A percentile compares a stretch with the other conserved stretches of the same genome.
phyloP scores from a whole-genome alignment of 2,329 filamentous ascomycete species.

The Byssochlamys sp. region DNA sequence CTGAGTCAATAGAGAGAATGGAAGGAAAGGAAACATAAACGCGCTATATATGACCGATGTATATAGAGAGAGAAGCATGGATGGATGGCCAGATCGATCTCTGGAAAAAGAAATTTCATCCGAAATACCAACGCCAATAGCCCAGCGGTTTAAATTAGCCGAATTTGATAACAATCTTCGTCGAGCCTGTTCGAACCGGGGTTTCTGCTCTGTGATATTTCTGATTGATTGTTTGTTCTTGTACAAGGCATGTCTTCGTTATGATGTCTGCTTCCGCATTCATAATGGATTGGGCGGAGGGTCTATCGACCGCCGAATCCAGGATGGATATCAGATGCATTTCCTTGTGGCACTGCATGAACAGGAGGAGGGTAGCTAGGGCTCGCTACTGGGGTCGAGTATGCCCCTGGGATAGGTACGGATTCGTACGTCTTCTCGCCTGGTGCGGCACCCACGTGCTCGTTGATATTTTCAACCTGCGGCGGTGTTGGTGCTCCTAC shows the following conservation, averaged over 20 bases:
- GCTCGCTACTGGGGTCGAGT: constrained; percentile 44
- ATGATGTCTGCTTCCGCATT: no score
- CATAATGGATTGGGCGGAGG: no score
- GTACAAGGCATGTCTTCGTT: not conserved
- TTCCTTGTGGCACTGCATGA: not conserved
- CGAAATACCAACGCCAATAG: not conserved
- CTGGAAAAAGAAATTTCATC: not conserved
- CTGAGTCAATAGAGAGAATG: not conserved
- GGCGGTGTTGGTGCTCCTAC: constrained; percentile 18
- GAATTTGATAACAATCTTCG: not conserved
- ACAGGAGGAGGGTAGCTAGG: constrained; percentile 28
- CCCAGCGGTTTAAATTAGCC: not conserved
- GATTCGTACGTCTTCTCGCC: constrained; percentile 76
- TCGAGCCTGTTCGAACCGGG: not conserved
- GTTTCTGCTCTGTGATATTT: not conserved
- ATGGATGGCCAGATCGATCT: not conserved
- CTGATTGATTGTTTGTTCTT: not conserved
- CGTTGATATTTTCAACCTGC: constrained; percentile 41
- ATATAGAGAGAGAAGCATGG: not conserved
- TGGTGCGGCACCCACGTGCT: constrained; percentile 60
- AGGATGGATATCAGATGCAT: not conserved
- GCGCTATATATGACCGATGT: not conserved
- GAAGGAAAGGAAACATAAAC: not conserved
- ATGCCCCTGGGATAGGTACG: constrained; percentile 82
- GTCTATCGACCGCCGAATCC: not conserved